A percentile compares a stretch with the other conserved stretches of the same genome.
Conservation (phyloP, 2,329 filamentous ascomycete species). For the Boeremia lycopersici region DNA sequence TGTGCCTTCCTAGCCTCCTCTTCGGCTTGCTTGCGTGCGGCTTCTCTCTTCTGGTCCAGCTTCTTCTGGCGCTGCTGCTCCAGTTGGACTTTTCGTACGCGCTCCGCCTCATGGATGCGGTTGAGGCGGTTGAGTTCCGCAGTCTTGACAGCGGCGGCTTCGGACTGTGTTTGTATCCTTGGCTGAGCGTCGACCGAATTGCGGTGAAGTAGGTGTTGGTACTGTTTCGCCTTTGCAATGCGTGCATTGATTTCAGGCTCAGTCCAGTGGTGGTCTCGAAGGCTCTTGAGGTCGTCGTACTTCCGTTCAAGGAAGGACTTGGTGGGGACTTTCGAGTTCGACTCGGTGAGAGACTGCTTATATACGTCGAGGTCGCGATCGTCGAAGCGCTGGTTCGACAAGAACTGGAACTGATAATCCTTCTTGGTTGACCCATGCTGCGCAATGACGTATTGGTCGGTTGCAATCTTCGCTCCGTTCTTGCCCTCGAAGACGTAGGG, state of each 20-base stretch:
- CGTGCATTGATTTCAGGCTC: constrained; percentile 82
- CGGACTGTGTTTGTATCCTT: constrained; percentile 59
- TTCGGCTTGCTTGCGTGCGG: constrained; percentile 54
- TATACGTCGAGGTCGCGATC: constrained; percentile 85
- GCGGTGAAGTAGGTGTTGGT: constrained; percentile 61
- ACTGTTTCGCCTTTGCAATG: constrained; percentile 68
- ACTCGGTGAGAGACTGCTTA: constrained; percentile 70
- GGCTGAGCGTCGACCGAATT: constrained; percentile 67
- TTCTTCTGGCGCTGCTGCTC: constrained; percentile 64
- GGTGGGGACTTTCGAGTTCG: constrained; percentile 76
- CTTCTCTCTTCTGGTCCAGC: constrained; percentile 50
- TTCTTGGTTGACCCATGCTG: constrained; percentile 83
- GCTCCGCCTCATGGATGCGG: constrained; percentile 81
- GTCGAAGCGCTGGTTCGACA: constrained; percentile 84
- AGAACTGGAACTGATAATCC: constrained; percentile 87
- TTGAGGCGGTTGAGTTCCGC: constrained; percentile 85
- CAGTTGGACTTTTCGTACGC: constrained; percentile 87
- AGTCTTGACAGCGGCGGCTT: constrained; percentile 78
- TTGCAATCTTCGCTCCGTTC: constrained; percentile 78
- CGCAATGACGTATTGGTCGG: constrained; percentile 82
- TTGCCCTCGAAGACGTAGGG: constrained; percentile 81
- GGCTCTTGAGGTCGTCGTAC: constrained; percentile 76
- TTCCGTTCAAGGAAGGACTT: constrained; percentile 72
- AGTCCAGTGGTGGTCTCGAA: constrained; percentile 82
- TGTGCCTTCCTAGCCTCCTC: constrained; percentile 57